A percentile compares a stretch with the other conserved stretches of the same genome.
Evolutionary conservation across 179 eudicot species (phyloP).

Genomic region (Beta macrorhiza): DNA sequence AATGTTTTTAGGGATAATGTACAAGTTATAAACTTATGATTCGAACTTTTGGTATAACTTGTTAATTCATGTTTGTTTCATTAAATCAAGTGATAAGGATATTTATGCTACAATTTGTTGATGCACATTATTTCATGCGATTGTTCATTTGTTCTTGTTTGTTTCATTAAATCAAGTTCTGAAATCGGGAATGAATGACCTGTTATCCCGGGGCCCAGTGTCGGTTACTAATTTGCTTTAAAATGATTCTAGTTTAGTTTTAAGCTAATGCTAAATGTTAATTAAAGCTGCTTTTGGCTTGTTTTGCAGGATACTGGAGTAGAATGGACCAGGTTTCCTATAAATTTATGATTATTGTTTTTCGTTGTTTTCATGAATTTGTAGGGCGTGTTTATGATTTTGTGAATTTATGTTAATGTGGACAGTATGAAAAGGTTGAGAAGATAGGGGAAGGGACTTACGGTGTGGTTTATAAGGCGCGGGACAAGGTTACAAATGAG

Average conservation of each 20-base stretch:
- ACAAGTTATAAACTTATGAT: too few relatives aligned
- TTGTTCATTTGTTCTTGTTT: too few relatives aligned
- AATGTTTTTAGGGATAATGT: too few relatives aligned
- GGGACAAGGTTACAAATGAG: constrained; percentile 74
- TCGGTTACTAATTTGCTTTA: not conserved
- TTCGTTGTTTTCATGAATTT: not conserved
- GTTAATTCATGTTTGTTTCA: too few relatives aligned
- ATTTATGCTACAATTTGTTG: too few relatives aligned
- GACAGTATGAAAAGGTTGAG: constrained; percentile 92
- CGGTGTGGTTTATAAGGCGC: constrained; percentile 94
- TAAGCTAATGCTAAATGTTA: not conserved
- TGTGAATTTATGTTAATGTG: constrained; percentile 7
- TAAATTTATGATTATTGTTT: not conserved
- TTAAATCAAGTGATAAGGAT: too few relatives aligned
- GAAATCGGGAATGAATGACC: too few relatives aligned
- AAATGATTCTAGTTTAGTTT: not conserved
- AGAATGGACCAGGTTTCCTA: constrained; percentile 36
- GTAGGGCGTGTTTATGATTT: not conserved
- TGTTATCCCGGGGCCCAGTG: too few relatives aligned
- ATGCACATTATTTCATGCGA: too few relatives aligned
- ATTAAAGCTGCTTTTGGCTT: not conserved
- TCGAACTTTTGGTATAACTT: too few relatives aligned
- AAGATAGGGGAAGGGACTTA: constrained; percentile 99
- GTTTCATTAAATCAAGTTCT: too few relatives aligned
- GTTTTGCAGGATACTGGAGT: constrained; percentile 8